Conservation (phyloP, 2,329 filamentous ascomycete genomes). For the Fusarium mexicanum region DNA sequence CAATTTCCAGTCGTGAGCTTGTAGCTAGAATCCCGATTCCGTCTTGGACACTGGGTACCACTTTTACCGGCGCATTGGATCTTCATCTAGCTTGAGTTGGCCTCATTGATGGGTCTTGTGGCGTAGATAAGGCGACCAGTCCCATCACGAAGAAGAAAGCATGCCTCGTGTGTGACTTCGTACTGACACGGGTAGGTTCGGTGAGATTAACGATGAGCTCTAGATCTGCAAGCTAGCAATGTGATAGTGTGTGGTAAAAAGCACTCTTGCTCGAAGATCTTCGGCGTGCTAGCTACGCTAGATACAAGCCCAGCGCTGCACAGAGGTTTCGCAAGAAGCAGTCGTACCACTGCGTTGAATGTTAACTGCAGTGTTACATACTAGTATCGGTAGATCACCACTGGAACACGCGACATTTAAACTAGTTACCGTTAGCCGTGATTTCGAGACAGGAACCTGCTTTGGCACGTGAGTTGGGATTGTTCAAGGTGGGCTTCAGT, state of each 20-base stretch:
- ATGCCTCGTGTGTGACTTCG: fast-evolving
- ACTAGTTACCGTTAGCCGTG: fast-evolving
- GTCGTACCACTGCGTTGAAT: too few relatives aligned
- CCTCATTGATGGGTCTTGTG: neutral
- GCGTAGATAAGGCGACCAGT: neutral
- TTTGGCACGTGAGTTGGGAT: fast-evolving
- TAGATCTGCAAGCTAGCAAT: neutral
- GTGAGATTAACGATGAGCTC: neutral
- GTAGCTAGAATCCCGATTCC: too few relatives aligned
- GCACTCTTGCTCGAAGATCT: neutral
- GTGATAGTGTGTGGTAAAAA: neutral
- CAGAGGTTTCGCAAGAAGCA: too few relatives aligned
- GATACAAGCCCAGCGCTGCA: fast-evolving
- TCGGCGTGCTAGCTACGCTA: fast-evolving
- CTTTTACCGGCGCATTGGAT: too few relatives aligned
- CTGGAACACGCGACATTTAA: fast-evolving
- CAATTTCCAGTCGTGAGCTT: too few relatives aligned
- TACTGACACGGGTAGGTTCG: fast-evolving
- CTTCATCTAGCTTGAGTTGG: too few relatives aligned
- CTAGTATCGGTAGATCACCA: fast-evolving
- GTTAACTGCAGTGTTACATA: fast-evolving
- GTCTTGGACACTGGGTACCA: too few relatives aligned
- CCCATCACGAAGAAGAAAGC: fast-evolving
- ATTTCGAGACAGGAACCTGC: fast-evolving
- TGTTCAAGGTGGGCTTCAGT: fast-evolving